Evolutionary conservation across 495 filamentous ascomycete species (phyloP).

Genomic region (Penicillium antarcticum): DNA sequence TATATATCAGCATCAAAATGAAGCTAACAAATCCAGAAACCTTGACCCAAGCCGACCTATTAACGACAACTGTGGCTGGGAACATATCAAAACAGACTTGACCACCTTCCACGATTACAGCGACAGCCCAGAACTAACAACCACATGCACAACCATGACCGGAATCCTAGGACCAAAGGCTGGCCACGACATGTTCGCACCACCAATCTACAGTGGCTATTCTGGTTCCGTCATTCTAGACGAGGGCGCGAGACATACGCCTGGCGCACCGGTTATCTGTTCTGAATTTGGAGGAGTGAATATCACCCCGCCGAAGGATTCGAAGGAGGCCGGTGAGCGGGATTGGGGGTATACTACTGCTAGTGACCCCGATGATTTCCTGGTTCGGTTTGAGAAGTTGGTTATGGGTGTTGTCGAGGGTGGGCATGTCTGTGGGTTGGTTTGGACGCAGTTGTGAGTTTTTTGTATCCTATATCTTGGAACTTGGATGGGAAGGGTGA

Average conservation of each 20-base stretch:
- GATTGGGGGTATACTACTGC: constrained; percentile 44
- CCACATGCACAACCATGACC: constrained; percentile 42
- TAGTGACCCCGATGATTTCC: constrained; percentile 29
- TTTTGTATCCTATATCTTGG: neutral
- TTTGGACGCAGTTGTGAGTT: constrained; percentile 40
- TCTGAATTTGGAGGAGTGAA: constrained; percentile 60
- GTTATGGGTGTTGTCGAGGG: constrained; percentile 35
- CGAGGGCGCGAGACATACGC: constrained; percentile 38
- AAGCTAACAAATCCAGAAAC: constrained; percentile 22
- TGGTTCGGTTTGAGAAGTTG: constrained; percentile 30
- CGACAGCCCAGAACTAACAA: constrained; percentile 44
- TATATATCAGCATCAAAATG: neutral
- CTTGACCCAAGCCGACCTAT: constrained; percentile 56
- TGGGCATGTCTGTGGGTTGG: constrained; percentile 34
- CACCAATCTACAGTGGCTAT: constrained; percentile 28
- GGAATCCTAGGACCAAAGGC: constrained; percentile 45
- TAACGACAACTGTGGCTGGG: constrained; percentile 66
- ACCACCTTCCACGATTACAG: constrained; percentile 61
- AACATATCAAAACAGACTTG: constrained; percentile 55
- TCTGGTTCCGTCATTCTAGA: constrained; percentile 29
- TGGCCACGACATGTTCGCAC: constrained; percentile 47
- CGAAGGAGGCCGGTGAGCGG: constrained; percentile 17
- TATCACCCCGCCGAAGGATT: constrained; percentile 43
- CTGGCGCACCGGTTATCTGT: constrained; percentile 53
- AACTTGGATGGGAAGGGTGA: no score